phyloP scores from a whole-genome alignment of 192 early-diverging fungal species.

The Lobosporangium transversale region DNA sequence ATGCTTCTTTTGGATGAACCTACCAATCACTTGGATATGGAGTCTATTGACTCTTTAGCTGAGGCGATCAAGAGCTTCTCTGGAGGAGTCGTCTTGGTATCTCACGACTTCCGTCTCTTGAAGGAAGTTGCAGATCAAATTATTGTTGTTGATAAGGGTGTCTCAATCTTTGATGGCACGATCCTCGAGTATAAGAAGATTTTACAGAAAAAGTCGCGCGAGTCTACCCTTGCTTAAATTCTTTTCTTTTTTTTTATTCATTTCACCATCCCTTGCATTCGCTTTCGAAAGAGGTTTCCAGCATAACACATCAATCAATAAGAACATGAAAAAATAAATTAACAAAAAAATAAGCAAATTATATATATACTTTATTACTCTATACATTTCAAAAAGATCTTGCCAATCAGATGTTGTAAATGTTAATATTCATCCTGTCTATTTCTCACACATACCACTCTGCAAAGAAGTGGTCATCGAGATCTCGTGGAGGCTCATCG shows the following conservation, averaged over 20 bases:
- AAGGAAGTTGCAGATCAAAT: conserved; percentile 96
- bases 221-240: conserved; percentile 4
- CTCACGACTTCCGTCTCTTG: conserved; percentile 99
- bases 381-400: neutral
- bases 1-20: conserved; percentile 98
- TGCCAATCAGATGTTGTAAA: neutral
- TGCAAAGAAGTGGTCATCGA: conserved; percentile 51
- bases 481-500: conserved; percentile 38
- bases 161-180: conserved; percentile 80
- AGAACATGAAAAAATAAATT: neutral
- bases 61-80: conserved; percentile 94
- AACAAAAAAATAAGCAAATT: neutral
- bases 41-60: conserved; percentile 96
- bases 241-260: neutral
- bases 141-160: conserved; percentile 85
- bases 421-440: no score
- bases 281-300: no score
- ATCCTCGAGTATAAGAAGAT: conserved; percentile 94
- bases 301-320: no score
- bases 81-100: conserved; percentile 98
- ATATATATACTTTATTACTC: neutral
- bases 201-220: conserved; percentile 61
- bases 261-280: neutral
- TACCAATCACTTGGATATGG: conserved; percentile 95
- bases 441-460: conserved; percentile 41